Percentiles rank a stretch among this genome's conserved stretches.
Conservation (phyloP, 352 stramenopile genomes). For the Globisporangium polare region DNA sequence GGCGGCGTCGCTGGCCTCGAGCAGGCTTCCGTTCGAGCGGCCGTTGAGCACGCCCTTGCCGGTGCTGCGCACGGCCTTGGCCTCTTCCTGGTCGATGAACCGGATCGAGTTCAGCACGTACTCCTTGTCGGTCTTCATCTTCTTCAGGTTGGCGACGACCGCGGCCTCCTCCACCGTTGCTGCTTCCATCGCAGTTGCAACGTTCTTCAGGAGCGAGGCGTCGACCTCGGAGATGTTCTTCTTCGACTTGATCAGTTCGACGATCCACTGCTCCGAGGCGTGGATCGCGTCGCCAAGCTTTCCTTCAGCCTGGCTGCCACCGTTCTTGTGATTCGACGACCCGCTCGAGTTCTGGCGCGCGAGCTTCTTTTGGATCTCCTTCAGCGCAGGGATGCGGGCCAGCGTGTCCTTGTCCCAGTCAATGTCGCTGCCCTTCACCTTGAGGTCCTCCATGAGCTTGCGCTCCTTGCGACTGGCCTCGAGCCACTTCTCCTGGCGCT, state of each 20-base stretch:
- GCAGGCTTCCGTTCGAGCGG: conserved; percentile 37
- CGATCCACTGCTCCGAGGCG: conserved; percentile 84
- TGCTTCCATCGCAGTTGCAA: conserved; percentile 42
- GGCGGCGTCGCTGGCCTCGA: conserved; percentile 31
- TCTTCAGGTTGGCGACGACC: conserved; percentile 65
- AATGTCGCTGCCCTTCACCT: conserved; percentile 82
- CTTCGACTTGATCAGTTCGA: conserved; percentile 83
- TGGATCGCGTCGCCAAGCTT: conserved; percentile 69
- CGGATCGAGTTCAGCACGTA: conserved; percentile 88
- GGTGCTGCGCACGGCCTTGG: conserved; percentile 78
- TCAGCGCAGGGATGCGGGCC: conserved; percentile 78
- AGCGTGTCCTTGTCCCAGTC: conserved; percentile 86
- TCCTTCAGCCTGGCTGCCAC: conserved; percentile 29
- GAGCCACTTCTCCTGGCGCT: conserved; percentile 83
- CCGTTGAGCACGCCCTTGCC: conserved; percentile 51
- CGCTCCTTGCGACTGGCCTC: conserved; percentile 81
- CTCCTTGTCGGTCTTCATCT: conserved; percentile 87
- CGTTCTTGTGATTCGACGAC: conserved; percentile 31
- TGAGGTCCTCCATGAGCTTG: conserved; percentile 80
- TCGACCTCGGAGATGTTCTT: conserved; percentile 86
- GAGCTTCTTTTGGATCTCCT: conserved; percentile 84
- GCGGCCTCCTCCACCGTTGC: conserved; percentile 63
- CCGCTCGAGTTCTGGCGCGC: conserved; percentile 38
- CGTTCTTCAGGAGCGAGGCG: conserved; percentile 56
- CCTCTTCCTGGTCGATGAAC: conserved; percentile 88